Evolutionary conservation across 1,284 basidiomycete species (phyloP).

Genomic region (Sanghuangporus sanghuang): DNA sequence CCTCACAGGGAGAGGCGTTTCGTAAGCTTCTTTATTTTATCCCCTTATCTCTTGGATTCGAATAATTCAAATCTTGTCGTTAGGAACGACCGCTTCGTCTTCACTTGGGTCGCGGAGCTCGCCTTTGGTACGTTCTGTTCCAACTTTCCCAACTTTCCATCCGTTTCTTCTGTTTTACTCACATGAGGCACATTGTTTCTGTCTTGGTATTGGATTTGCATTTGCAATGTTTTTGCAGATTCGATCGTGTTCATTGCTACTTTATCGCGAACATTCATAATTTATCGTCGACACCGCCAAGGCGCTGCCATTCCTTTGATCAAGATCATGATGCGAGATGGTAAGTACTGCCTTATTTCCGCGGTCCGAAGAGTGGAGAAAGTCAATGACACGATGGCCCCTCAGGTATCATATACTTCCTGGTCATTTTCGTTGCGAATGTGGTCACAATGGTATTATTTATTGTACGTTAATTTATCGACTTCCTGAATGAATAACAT

Average conservation of each 20-base stretch:
- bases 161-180: neutral
- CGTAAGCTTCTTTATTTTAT: constrained; percentile 5
- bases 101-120: constrained; percentile 16
- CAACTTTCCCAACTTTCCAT: neutral
- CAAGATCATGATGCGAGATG: constrained; percentile 17
- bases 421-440: constrained; percentile 15
- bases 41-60: neutral
- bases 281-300: constrained; percentile 11
- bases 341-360: neutral
- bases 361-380: neutral
- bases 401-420: constrained; percentile 14
- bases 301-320: constrained; percentile 16
- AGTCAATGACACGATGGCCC: neutral
- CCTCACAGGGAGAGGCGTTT: constrained; percentile 8
- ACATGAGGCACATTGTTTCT: neutral
- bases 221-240: neutral
- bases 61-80: neutral
- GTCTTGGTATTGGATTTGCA: neutral
- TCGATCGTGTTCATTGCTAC: constrained; percentile 13
- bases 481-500: neutral
- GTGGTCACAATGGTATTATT: constrained; percentile 13
- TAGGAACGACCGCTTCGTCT: constrained; percentile 15
- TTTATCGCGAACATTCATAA: constrained; percentile 13
- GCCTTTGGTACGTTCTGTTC: constrained; percentile 7
- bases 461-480: constrained; percentile 1